Conservation (phyloP, 169 alveolate genomes). For the Theileria sp. region DNA sequence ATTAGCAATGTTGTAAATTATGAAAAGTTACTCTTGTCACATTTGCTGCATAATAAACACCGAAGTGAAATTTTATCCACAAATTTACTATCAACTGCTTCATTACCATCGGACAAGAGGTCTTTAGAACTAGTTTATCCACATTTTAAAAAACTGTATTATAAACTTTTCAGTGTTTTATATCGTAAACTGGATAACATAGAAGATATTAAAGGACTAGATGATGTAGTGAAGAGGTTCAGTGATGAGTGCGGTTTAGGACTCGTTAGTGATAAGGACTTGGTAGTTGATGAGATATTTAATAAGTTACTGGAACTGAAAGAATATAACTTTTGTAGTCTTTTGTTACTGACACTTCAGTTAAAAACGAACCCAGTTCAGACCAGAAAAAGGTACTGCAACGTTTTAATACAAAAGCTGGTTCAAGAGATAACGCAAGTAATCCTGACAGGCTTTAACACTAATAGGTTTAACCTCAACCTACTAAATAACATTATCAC, state of each 20-base stretch:
- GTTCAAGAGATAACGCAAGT: constrained; percentile 1
- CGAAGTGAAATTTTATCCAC: neutral
- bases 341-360: constrained; percentile 58
- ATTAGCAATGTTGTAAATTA: neutral
- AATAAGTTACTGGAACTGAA: constrained; percentile 2
- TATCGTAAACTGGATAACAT: constrained; percentile 21
- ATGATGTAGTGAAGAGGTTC: constrained; percentile 1
- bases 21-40: neutral
- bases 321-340: constrained; percentile 33
- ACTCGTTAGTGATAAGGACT: neutral
- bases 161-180: constrained; percentile 36
- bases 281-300: constrained; percentile 1
- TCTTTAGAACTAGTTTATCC: neutral
- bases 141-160: neutral
- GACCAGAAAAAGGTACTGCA: constrained; percentile 31
- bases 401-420: constrained; percentile 13
- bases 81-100: neutral
- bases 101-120: neutral
- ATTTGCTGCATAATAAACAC: neutral
- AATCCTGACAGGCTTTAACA: neutral
- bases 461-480: neutral
- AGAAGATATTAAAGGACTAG: constrained; percentile 33
- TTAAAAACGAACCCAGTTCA: constrained; percentile 37
- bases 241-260: neutral
- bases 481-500: neutral